Evolutionary conservation across 2,329 filamentous ascomycete genomes (phyloP).

Genomic region (Alternaria ventricosa): DNA sequence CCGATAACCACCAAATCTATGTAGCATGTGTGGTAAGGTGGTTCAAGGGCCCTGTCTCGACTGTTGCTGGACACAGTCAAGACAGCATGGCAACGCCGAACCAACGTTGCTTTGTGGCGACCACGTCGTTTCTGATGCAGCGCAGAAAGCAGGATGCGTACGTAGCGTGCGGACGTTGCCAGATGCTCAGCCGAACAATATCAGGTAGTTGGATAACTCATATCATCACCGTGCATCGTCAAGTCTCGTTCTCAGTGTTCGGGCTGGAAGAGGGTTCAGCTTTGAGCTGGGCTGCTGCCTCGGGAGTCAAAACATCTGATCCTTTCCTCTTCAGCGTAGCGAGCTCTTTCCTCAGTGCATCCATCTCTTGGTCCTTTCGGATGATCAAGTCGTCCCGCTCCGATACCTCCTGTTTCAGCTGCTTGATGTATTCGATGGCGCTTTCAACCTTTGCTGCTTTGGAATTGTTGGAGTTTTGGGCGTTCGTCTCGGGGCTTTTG

Average conservation of each 20-base stretch:
- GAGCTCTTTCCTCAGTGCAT: constrained; percentile 59
- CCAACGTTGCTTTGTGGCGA: background rate
- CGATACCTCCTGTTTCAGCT: constrained; percentile 75
- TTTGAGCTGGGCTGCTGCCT: constrained; percentile 16
- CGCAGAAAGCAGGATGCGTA: background rate
- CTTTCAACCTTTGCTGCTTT: constrained; percentile 98
- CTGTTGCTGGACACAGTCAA: background rate
- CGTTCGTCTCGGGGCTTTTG: constrained; percentile 48
- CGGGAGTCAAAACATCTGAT: constrained; percentile 16
- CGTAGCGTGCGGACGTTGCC: background rate
- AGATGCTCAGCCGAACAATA: background rate
- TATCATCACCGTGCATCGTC: constrained; percentile 7
- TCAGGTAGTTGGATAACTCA: background rate
- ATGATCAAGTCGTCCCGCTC: constrained; percentile 69
- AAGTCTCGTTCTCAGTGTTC: constrained; percentile 18
- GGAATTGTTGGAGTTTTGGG: constrained; percentile 60
- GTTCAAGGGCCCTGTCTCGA: background rate
- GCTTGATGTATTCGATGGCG: constrained; percentile 93
- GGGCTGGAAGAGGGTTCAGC: constrained; percentile 21
- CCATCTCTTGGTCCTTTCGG: constrained; percentile 68
- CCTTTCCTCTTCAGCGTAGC: constrained; percentile 34
- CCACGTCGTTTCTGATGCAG: background rate
- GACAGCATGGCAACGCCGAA: background rate
- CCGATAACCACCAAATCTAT: background rate
- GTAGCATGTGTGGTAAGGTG: background rate